These are phyloP conservation scores for Fusarium cicatricum DNA, from an alignment of 2,329 filamentous ascomycete genomes.

Conservation along the genomic window DNA sequence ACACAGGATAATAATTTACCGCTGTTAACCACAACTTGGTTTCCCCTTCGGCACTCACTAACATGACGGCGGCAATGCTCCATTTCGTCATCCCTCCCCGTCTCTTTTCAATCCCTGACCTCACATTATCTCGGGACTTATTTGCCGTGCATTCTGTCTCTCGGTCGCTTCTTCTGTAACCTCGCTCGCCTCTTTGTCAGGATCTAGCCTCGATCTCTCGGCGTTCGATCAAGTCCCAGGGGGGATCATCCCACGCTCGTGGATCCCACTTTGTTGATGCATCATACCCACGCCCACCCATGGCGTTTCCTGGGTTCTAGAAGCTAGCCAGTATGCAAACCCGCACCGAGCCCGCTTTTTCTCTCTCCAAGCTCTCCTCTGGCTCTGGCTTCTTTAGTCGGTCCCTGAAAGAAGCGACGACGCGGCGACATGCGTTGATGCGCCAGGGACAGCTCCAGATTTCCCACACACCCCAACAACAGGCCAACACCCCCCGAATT, in stretches of 20 bases:
- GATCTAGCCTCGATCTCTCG: constrained; percentile 41
- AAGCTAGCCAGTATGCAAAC: background rate
- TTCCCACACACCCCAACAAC: no score
- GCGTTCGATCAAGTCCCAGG: constrained; percentile 19
- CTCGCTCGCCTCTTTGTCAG: constrained; percentile 6
- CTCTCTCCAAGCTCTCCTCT: constrained; percentile 4
- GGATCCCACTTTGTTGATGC: background rate
- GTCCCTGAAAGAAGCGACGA: constrained; percentile 27
- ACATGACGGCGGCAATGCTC: background rate
- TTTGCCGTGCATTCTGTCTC: background rate
- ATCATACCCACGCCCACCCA: no score
- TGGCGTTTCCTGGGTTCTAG: constrained; percentile 24
- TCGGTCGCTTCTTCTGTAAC: no score
- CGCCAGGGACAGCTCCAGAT: constrained; percentile 11
- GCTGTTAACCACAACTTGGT: background rate
- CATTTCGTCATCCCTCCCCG: background rate
- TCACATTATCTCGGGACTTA: background rate
- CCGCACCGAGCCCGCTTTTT: constrained; percentile 7
- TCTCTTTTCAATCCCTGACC: background rate
- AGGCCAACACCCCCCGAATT: constrained; percentile 19
- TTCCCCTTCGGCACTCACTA: background rate
- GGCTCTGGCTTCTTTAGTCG: background rate
- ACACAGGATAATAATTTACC: no score
- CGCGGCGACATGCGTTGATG: constrained; percentile 24
- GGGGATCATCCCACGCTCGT: background rate